These are phyloP conservation scores for Aspergillus novoparasiticus DNA, from an alignment of 2,329 filamentous ascomycete species.

Conservation along the genomic window DNA sequence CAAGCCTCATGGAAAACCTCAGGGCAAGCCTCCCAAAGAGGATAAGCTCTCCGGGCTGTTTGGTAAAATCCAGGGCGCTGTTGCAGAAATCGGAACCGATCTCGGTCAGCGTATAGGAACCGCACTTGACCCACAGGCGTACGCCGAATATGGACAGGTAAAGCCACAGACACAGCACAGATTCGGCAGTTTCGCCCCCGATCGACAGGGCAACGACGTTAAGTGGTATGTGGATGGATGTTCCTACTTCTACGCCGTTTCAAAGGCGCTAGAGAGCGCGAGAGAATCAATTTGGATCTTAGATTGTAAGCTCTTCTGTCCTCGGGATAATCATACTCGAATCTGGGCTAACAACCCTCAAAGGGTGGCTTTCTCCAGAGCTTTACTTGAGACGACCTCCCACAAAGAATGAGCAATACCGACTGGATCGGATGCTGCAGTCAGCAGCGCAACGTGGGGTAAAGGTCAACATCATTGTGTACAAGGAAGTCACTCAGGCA, in stretches of 20 bases:
- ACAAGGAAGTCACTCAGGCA: slow-evolving; percentile 85
- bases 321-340: neutral
- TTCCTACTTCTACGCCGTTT: slow-evolving; percentile 84
- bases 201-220: slow-evolving; percentile 68
- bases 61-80: slow-evolving; percentile 57
- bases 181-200: slow-evolving; percentile 69
- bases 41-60: slow-evolving; percentile 52
- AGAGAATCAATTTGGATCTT: slow-evolving; percentile 80
- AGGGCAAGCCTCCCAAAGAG: slow-evolving; percentile 33
- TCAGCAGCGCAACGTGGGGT: slow-evolving; percentile 83
- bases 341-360: slow-evolving; percentile 11
- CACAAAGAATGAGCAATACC: slow-evolving; percentile 77
- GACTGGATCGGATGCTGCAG: slow-evolving; percentile 79
- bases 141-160: slow-evolving; percentile 46
- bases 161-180: slow-evolving; percentile 50
- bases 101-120: slow-evolving; percentile 53
- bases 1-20: slow-evolving; percentile 25
- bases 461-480: slow-evolving; percentile 81
- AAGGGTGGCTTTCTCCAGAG: slow-evolving; percentile 82
- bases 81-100: slow-evolving; percentile 54
- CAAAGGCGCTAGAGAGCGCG: slow-evolving; percentile 75
- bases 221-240: slow-evolving; percentile 91
- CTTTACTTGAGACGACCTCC: slow-evolving; percentile 83
- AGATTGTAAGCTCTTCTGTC: slow-evolving; percentile 58
- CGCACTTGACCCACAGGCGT: slow-evolving; percentile 51